Base-by-base conservation (phyloP, 805 yeast genomes). In the Starmera pachycereana region DNA sequence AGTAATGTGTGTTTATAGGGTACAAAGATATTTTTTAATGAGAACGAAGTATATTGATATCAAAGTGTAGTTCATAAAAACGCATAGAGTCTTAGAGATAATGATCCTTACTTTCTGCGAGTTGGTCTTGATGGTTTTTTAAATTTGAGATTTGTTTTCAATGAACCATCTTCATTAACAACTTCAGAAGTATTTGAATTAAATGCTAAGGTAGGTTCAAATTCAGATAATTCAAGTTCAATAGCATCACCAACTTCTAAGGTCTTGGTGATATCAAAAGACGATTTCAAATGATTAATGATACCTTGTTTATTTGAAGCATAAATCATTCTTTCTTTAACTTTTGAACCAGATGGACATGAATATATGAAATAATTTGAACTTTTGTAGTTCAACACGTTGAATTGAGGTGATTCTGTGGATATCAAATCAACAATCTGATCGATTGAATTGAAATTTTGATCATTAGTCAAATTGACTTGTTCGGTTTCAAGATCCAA, bases 271-370 rank as follows among this genome's bases (percentile, higher is more conserved):
- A 69, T 49, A 1, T 54, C 56, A 35, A 61, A 61, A 8, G 53
- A 42, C 14, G 54, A 45, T 44, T 69, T 66, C 53, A 83, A 62
- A 42, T 71, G 67, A 36, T 65, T 68, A 29, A 78, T 59, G 40
- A 82, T 69, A 8, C 81, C 82, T 39, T 68, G 69, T 54, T 78
- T 81, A 45, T 81, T 81, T 3, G 95, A 74, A 1, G 98, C 97
- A 54, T 88, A 87, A 38, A 88, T 58, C 97, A 90, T 90, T 51
- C 97, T 73, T 39, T 88, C 92, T 58, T 81, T 83, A 33, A 92
- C 92, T 60, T 78, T 80, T 34, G 96, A 81, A 1, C 89, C 88
- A 0, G 94, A 77, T 4, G 98, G 97, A 59, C 96, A 89, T 8
- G 90, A 71, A 56, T 86, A 86, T 29, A 89, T 74, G 57, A 90